phyloP scores from a whole-genome alignment of 306 rosid species.

The Casuarina cunninghamiana region DNA sequence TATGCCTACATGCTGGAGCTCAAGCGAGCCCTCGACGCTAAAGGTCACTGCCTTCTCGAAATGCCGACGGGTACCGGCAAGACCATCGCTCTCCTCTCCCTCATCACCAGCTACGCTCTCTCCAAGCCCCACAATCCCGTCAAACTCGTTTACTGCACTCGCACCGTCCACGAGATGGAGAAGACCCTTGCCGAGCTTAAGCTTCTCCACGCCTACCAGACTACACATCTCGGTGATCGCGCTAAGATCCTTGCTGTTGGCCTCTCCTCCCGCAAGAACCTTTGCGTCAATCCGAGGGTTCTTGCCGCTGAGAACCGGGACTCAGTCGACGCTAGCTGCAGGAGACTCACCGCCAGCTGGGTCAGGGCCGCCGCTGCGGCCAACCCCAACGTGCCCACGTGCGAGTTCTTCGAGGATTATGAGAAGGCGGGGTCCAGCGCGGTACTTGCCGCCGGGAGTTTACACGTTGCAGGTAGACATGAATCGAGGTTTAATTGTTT shows the following conservation, averaged over 20 bases:
- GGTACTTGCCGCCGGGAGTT: conserved; percentile 79
- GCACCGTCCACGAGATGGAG: conserved; percentile 98
- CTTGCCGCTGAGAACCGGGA: conserved; percentile 71
- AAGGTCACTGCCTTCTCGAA: conserved; percentile 84
- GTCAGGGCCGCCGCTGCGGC: conserved; percentile 75
- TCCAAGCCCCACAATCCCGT: conserved; percentile 71
- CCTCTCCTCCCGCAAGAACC: conserved; percentile 77
- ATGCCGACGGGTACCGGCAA: conserved; percentile 98
- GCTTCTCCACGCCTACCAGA: conserved; percentile 68
- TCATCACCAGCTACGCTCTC: conserved; percentile 79
- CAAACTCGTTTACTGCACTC: conserved; percentile 90
- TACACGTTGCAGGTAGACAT: conserved; percentile 77
- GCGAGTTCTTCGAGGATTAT: conserved; percentile 81
- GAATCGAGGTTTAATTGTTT: neutral
- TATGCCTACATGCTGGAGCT: conserved; percentile 84
- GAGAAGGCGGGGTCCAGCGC: conserved; percentile 70
- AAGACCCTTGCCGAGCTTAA: conserved; percentile 85
- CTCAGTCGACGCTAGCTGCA: conserved; percentile 84
- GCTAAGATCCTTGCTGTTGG: conserved; percentile 77
- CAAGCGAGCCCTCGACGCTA: conserved; percentile 84
- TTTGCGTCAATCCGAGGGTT: conserved; percentile 62
- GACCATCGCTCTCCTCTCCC: conserved; percentile 78
- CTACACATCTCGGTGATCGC: conserved; percentile 55
- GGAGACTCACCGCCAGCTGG: conserved; percentile 87
- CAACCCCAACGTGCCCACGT: conserved; percentile 49